These are phyloP conservation scores for Aspergillus fructus DNA, from an alignment of 2,329 filamentous ascomycete species.

Conservation along the genomic window DNA sequence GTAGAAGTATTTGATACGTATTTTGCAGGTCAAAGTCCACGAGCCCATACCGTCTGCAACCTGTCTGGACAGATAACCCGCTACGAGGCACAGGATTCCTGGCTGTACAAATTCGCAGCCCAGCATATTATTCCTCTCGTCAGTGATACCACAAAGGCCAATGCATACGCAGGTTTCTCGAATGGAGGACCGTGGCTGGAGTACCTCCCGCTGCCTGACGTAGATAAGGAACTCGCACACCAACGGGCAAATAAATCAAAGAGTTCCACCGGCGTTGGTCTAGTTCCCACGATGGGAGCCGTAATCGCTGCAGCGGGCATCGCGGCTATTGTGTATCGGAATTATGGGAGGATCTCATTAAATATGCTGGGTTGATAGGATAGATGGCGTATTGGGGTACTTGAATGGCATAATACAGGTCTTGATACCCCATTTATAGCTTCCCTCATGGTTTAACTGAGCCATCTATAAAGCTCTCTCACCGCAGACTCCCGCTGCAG, in stretches of 20 bases:
- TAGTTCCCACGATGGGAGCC: too few relatives aligned
- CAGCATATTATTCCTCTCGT: not conserved
- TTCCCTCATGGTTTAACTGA: too few relatives aligned
- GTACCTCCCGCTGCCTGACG: not conserved
- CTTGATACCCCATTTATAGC: too few relatives aligned
- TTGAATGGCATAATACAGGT: too few relatives aligned
- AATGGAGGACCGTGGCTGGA: not conserved
- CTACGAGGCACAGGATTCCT: not conserved
- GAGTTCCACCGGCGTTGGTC: too few relatives aligned
- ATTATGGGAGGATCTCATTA: too few relatives aligned
- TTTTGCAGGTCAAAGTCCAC: not conserved
- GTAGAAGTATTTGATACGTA: not conserved
- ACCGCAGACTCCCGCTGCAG: too few relatives aligned
- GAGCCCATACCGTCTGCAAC: not conserved
- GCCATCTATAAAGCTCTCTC: too few relatives aligned
- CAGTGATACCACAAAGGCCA: not conserved
- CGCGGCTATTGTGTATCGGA: too few relatives aligned
- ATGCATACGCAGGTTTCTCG: not conserved
- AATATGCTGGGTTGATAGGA: too few relatives aligned
- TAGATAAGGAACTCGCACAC: not conserved
- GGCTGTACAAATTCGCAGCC: not conserved
- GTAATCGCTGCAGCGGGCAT: too few relatives aligned
- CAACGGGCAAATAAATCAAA: not conserved
- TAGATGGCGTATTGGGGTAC: too few relatives aligned
- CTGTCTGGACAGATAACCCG: not conserved